A percentile compares a stretch with the other conserved stretches of the same genome.
Evolutionary conservation across 2,329 filamentous ascomycete species (phyloP).

Genomic region (Sporothrix inflata): DNA sequence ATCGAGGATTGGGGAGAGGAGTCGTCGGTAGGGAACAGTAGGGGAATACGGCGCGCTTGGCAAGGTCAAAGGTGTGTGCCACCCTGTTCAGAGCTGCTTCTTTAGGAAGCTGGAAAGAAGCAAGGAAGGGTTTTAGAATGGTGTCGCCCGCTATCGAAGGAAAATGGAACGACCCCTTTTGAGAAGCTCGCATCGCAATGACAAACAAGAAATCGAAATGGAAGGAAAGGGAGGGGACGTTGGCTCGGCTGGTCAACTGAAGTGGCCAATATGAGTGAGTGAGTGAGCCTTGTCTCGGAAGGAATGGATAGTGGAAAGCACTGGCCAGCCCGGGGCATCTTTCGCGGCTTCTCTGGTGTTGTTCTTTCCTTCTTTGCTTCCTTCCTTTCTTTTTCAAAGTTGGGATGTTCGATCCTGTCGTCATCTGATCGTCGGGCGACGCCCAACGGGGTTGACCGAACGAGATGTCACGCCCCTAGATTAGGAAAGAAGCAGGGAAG

Average conservation of each 20-base stretch:
- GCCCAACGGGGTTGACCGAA: constrained; percentile 15
- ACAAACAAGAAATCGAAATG: background rate
- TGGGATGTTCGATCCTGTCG: constrained; percentile 3
- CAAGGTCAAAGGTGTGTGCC: background rate
- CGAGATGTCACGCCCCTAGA: background rate
- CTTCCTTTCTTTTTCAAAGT: background rate
- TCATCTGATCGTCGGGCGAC: constrained; percentile 18
- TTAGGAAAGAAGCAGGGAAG: background rate
- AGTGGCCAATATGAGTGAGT: background rate
- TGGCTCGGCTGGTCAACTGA: background rate
- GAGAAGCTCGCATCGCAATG: background rate
- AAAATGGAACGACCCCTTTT: constrained; percentile 7
- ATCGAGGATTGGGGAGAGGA: background rate
- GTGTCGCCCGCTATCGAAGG: background rate
- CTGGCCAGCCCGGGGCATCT: background rate
- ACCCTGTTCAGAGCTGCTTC: constrained; percentile 18
- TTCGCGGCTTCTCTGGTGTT: background rate
- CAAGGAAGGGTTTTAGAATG: background rate
- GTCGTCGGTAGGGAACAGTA: background rate
- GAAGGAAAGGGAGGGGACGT: background rate
- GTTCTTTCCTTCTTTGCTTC: background rate
- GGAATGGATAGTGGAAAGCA: background rate
- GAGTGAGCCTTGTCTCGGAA: constrained; percentile 14
- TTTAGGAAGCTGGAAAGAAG: constrained; percentile 24
- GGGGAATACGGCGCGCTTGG: background rate